These are phyloP conservation scores for Ananas comosus DNA, from an alignment of 176 grass and related monocot genomes.

Conservation along the genomic window DNA sequence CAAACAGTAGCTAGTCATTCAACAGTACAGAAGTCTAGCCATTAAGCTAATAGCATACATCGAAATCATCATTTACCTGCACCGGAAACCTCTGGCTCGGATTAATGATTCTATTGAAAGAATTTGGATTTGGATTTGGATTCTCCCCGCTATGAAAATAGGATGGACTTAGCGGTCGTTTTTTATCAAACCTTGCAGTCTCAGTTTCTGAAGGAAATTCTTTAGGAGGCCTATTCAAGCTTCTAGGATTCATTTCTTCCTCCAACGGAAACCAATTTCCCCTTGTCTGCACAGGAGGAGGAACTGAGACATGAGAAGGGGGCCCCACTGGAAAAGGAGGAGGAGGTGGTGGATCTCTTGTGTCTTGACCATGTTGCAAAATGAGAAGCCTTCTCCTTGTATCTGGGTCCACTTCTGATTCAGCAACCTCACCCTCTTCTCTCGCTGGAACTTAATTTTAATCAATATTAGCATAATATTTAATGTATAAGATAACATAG, in stretches of 20 bases:
- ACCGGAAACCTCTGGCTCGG: conserved; percentile 47
- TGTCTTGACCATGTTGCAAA: conserved; percentile 92
- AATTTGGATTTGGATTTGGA: conserved; percentile 28
- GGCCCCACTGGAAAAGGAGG: conserved; percentile 27
- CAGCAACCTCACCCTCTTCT: conserved; percentile 84
- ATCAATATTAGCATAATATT: no score
- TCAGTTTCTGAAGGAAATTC: conserved; percentile 39
- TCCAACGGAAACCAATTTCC: conserved; percentile 42
- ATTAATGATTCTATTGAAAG: conserved; percentile 45
- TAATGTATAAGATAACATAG: no score
- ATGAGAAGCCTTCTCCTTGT: conserved; percentile 86
- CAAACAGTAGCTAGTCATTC: conserved; percentile 17
- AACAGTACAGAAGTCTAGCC: background rate
- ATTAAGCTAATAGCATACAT: background rate
- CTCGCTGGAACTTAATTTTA: conserved; percentile 32
- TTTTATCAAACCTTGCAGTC: conserved; percentile 31
- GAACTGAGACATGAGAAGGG: conserved; percentile 36
- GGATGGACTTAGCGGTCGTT: conserved; percentile 28
- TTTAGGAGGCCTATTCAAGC: conserved; percentile 26
- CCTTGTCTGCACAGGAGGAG: conserved; percentile 40
- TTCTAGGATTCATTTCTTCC: conserved; percentile 38
- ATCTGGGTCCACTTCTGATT: conserved; percentile 88
- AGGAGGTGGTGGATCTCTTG: conserved; percentile 39
- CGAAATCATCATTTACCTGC: conserved; percentile 35
- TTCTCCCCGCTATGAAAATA: conserved; percentile 31